Base-by-base conservation (phyloP, 2,329 filamentous ascomycete genomes). In the Fusarium sp. region DNA sequence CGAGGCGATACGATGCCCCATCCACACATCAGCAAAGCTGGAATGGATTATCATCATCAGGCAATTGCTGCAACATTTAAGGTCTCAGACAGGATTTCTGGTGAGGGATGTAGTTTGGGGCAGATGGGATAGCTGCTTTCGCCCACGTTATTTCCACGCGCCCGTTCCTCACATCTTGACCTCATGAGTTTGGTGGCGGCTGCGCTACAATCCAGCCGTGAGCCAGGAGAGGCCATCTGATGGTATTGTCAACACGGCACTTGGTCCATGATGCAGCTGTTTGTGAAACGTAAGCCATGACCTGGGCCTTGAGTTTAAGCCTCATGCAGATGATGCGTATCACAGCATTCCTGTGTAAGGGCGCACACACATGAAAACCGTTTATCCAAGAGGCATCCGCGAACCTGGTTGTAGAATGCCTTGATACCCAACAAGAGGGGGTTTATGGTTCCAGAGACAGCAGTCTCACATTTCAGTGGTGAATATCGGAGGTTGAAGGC, bases 301-400 rank as follows among this genome's bases (percentile, higher is more conserved):
- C 60, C 53, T 74, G 36, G 45, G 44, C 30, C 60, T 58, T 47
- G 35, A 70, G 60, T 63, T 70, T 53, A 69, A 73, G 66, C 66
- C 60, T 55, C 56, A 48, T 72, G 53, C 58, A 57, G 55, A 70
- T 48, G 48, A 51, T 48, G 66, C 50, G 63, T 69, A 42, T 63
- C 53, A 71, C 66, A 68, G 39, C 70, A 67, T 74, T 72, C 26
- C 54, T 55, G 59, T 54, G 39, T 32, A 41, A 48, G 22, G 42
- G 30, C 26, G 26, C 41, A 48, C 47, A 58, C 28, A 44, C 41
- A 30, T 36, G 57, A 66, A 70, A 66, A 61, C 62, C 54, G 66
- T 72, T 74, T 61, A 30, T 53, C 47, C 10, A 57, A 68, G 26
- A 17, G 42, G 42, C 36, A 51, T 54, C 64, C 57, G 42, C 45